Evolutionary conservation across 2,329 filamentous ascomycete genomes (phyloP).

Genomic region (Aspergillus sojae): DNA sequence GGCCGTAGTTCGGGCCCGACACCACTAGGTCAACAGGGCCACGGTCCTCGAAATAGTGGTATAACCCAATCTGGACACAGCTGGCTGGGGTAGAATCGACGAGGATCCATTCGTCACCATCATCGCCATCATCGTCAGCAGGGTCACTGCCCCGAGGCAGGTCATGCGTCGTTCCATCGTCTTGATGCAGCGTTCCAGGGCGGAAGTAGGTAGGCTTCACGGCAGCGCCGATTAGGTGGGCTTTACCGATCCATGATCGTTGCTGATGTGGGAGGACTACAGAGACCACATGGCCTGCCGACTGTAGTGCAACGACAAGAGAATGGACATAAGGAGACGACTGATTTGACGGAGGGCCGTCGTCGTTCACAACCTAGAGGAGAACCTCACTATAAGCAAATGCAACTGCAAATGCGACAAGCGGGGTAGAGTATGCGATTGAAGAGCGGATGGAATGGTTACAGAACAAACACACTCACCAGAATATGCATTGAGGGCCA

Average conservation of each 20-base stretch:
- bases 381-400: constrained; percentile 9
- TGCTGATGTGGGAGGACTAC: constrained; percentile 90
- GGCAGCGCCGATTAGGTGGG: constrained; percentile 89
- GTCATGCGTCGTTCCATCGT: constrained; percentile 69
- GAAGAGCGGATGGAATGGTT: background rate
- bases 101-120: constrained; percentile 76
- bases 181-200: constrained; percentile 61
- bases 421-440: background rate
- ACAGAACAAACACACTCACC: constrained; percentile 37
- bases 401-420: background rate
- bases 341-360: constrained; percentile 75
- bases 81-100: constrained; percentile 80
- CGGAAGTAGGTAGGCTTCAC: constrained; percentile 85
- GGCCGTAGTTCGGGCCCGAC: constrained; percentile 79
- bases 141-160: constrained; percentile 57
- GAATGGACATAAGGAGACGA: constrained; percentile 81
- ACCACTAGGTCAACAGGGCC: constrained; percentile 76
- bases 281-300: constrained; percentile 81
- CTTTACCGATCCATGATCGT: constrained; percentile 97
- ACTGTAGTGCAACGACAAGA: constrained; percentile 69
- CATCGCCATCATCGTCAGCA: constrained; percentile 53
- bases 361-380: constrained; percentile 65
- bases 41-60: constrained; percentile 74
- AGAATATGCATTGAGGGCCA: constrained; percentile 52
- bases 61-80: constrained; percentile 79